phyloP scores from a whole-genome alignment of 345 rosid genomes.

The Camelina neglecta region DNA sequence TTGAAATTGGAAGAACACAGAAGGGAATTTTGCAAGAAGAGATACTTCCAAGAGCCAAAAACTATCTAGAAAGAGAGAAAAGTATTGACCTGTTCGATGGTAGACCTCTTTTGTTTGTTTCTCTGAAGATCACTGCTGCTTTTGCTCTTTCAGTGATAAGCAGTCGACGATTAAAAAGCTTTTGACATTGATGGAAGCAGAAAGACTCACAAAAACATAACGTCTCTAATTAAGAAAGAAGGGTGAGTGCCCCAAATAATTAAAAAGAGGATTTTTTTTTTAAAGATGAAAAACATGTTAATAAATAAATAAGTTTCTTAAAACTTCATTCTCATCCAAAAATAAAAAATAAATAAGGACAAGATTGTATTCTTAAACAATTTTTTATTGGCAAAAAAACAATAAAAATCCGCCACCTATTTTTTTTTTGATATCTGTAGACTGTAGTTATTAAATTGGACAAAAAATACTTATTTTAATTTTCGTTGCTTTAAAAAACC shows the following conservation, averaged over 20 bases:
- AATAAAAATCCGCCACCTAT: too few relatives aligned
- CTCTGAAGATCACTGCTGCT: neutral
- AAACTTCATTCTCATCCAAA: neutral
- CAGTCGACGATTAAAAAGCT: neutral
- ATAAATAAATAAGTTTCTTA: too few relatives aligned
- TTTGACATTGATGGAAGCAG: neutral
- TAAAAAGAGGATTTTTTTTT: too few relatives aligned
- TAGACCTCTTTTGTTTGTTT: neutral
- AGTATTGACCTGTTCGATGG: neutral
- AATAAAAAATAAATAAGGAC: too few relatives aligned
- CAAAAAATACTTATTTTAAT: too few relatives aligned
- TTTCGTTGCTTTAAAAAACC: too few relatives aligned
- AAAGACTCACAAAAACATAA: neutral
- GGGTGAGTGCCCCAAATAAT: too few relatives aligned
- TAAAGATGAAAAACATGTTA: neutral
- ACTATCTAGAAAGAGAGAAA: slow-evolving; percentile 3
- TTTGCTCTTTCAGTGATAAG: slow-evolving; percentile 3
- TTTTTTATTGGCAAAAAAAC: too few relatives aligned
- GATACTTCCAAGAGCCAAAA: neutral
- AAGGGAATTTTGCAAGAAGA: neutral
- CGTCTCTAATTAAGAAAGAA: neutral
- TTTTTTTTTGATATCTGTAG: too few relatives aligned
- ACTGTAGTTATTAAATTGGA: too few relatives aligned
- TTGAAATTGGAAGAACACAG: neutral
- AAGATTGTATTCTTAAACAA: neutral